A percentile compares a stretch with the other conserved stretches of the same genome.
Evolutionary conservation across 441 rosid species (phyloP).

Genomic region (Jatropha podagrica): DNA sequence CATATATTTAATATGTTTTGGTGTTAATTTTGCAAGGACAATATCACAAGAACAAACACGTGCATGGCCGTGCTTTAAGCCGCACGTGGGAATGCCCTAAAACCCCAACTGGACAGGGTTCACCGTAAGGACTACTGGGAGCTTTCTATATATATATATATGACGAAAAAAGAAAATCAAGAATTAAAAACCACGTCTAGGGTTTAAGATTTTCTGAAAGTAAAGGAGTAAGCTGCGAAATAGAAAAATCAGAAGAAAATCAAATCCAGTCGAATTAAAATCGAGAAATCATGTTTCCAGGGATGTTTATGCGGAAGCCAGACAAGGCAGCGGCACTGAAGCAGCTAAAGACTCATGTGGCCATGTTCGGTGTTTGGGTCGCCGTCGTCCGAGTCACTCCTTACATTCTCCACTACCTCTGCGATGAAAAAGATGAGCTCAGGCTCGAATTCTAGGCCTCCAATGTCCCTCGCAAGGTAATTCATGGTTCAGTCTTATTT

Average conservation of each 20-base stretch:
- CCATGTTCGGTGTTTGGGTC: slow-evolving; percentile 72
- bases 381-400: slow-evolving; percentile 68
- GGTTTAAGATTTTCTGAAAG: not conserved
- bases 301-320: slow-evolving; percentile 84
- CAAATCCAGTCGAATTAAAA: not conserved
- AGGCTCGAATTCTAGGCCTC: slow-evolving; percentile 60
- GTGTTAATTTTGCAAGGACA: too few species aligned
- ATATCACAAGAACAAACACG: too few species aligned
- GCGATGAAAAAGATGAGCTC: slow-evolving; percentile 70
- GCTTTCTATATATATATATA: too few species aligned
- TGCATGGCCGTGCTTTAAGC: too few species aligned
- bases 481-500: too few species aligned
- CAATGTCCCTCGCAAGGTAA: not conserved
- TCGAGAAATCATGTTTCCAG: slow-evolving; percentile 68
- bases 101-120: too few species aligned
- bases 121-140: too few species aligned
- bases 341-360: slow-evolving; percentile 66
- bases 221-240: not conserved
- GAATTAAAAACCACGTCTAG: not conserved
- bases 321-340: slow-evolving; percentile 84
- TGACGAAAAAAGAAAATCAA: not conserved
- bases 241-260: not conserved
- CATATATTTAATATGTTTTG: too few species aligned
- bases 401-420: slow-evolving; percentile 65
- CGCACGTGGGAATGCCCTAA: too few species aligned